Conservation (phyloP, 148 eudicot species). For the Silene latifolia region DNA sequence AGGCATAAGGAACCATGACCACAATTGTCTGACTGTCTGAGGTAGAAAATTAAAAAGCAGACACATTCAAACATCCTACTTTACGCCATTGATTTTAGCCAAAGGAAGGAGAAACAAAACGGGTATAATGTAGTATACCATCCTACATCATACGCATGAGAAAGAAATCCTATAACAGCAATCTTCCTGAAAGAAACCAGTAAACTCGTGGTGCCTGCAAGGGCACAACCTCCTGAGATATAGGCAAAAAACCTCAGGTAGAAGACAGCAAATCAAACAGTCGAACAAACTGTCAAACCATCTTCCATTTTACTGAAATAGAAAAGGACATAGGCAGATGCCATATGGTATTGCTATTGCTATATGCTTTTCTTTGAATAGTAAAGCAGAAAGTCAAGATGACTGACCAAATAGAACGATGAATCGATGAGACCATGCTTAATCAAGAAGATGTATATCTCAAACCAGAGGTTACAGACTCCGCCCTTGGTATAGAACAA, state of each 20-base stretch:
- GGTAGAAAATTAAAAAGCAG: no score
- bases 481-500: no score
- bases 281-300: neutral
- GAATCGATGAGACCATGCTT: neutral
- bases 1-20: no score
- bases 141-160: no score
- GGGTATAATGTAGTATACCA: no score
- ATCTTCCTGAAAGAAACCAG: neutral
- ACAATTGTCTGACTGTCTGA: no score
- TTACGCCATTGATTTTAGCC: conserved; percentile 51
- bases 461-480: no score
- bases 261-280: neutral
- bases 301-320: no score
- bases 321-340: no score
- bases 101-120: conserved; percentile 45
- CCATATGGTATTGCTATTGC: no score
- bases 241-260: no score
- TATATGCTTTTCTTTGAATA: neutral
- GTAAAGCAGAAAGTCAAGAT: neutral
- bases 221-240: neutral
- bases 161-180: neutral
- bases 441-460: neutral
- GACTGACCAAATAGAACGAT: neutral
- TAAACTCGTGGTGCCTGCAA: neutral
- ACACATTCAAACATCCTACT: no score